Percentiles rank a stretch among this genome's conserved stretches.
phyloP scores from a whole-genome alignment of 2,329 filamentous ascomycete genomes.

The Bisporella sp. region DNA sequence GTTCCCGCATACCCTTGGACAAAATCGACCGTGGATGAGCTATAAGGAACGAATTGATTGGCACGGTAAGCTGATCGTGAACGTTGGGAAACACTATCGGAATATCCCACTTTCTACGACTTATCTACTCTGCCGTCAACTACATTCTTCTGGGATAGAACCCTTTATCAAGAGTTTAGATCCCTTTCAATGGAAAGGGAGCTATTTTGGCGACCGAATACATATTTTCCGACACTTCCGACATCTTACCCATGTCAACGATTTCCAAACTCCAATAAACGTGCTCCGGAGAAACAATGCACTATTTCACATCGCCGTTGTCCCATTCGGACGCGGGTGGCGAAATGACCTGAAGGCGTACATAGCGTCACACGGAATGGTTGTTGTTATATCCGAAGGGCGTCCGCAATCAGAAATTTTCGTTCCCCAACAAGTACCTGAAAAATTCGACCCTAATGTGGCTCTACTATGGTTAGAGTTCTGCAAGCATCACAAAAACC shows the following conservation, averaged over 20 bases:
- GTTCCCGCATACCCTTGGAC: conserved; percentile 2
- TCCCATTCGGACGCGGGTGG: conserved; percentile 3
- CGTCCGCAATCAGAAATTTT: conserved; percentile 3
- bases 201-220: conserved; percentile 1
- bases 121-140: conserved; percentile 1
- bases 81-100: conserved; percentile 2
- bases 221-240: conserved; percentile 2
- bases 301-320: conserved; percentile 2
- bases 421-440: conserved; percentile 2
- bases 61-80: conserved; percentile 3
- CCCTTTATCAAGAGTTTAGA: conserved; percentile 4
- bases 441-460: conserved; percentile 5
- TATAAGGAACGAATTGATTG: conserved; percentile 2
- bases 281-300: conserved; percentile 2
- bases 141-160: conserved; percentile 2
- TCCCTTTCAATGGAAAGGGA: conserved; percentile 2
- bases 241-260: conserved; percentile 3
- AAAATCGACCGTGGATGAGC: conserved; percentile 3
- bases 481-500: conserved; percentile 3
- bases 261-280: conserved; percentile 3
- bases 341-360: conserved; percentile 2
- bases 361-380: conserved; percentile 3
- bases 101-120: conserved; percentile 1
- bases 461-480: conserved; percentile 1
- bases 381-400: conserved; percentile 1